phyloP scores from a whole-genome alignment of 345 rosid genomes.

The Camelina hispida region DNA sequence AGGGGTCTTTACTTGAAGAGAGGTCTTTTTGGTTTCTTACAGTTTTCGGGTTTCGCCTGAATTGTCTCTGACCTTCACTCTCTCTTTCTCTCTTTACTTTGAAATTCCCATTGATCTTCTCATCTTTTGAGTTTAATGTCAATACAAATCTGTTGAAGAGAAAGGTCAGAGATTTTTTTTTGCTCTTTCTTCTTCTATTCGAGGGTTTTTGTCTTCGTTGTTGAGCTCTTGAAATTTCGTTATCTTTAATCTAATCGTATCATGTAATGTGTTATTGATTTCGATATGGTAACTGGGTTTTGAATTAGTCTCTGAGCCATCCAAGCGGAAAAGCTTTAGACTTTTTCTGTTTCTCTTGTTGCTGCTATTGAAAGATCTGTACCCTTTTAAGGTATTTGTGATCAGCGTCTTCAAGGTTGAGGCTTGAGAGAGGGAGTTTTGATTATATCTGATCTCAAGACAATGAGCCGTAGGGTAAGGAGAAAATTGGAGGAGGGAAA shows the following conservation, averaged over 20 bases:
- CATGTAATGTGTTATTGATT: slow-evolving; percentile 34
- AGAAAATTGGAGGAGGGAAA: slow-evolving; percentile 70
- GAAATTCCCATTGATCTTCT: slow-evolving; percentile 26
- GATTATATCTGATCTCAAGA: slow-evolving; percentile 30
- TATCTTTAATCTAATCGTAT: background rate
- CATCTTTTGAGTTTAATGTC: slow-evolving; percentile 25
- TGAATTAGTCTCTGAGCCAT: slow-evolving; percentile 14
- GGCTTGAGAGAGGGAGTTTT: background rate
- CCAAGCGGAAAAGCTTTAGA: slow-evolving; percentile 20
- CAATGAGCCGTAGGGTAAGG: slow-evolving; percentile 82
- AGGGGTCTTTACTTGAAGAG: slow-evolving; percentile 6
- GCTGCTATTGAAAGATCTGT: slow-evolving; percentile 34
- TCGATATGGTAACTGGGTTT: slow-evolving; percentile 25
- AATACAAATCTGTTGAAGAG: slow-evolving; percentile 21
- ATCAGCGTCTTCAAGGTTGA: slow-evolving; percentile 11
- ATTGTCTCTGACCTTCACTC: slow-evolving; percentile 36
- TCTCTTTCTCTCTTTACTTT: slow-evolving; percentile 18
- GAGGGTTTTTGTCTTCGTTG: slow-evolving; percentile 35
- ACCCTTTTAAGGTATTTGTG: slow-evolving; percentile 13
- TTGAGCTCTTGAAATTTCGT: slow-evolving; percentile 28
- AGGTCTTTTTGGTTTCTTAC: slow-evolving; percentile 6
- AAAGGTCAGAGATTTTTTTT: slow-evolving; percentile 32
- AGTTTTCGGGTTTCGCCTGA: slow-evolving; percentile 30
- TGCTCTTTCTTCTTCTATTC: slow-evolving; percentile 11
- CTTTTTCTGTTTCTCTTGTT: background rate